These are phyloP conservation scores for Rhexocercosporidium sp. DNA, from an alignment of 2,329 filamentous ascomycete species.

Conservation along the genomic window DNA sequence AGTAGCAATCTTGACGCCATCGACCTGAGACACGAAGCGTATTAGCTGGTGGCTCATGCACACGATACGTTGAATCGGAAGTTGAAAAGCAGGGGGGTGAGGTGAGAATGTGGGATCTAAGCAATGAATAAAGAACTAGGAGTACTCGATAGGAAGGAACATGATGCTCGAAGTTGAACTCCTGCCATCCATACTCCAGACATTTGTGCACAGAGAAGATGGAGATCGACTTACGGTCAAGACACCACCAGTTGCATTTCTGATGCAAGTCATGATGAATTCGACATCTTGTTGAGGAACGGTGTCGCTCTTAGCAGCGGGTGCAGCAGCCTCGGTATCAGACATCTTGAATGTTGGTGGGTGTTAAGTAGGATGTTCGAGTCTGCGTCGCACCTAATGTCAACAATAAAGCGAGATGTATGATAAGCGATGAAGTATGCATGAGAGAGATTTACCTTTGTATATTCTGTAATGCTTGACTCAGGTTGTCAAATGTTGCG, in stretches of 20 bases:
- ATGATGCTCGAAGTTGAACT: background rate
- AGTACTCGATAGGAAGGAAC: no score
- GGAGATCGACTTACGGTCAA: conserved; percentile 32
- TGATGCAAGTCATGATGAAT: conserved; percentile 37
- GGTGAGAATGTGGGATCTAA: no score
- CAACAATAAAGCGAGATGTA: background rate
- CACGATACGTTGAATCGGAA: background rate
- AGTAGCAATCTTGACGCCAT: conserved; percentile 30
- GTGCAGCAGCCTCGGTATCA: conserved; percentile 11
- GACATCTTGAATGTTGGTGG: conserved; percentile 16
- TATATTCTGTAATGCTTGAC: background rate
- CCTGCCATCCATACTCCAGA: background rate
- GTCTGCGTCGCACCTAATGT: background rate
- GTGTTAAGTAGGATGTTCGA: background rate
- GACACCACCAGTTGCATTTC: conserved; percentile 32
- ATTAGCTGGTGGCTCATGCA: background rate
- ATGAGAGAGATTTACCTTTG: background rate
- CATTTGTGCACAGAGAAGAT: background rate
- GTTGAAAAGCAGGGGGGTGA: no score
- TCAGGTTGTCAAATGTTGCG: background rate
- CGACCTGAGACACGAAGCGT: conserved; percentile 25
- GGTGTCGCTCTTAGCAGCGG: background rate
- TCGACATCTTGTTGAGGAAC: conserved; percentile 31
- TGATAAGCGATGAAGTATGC: background rate
- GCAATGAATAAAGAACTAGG: no score